Base-by-base conservation (phyloP, 306 rosid genomes). In the Alnus rubra region DNA sequence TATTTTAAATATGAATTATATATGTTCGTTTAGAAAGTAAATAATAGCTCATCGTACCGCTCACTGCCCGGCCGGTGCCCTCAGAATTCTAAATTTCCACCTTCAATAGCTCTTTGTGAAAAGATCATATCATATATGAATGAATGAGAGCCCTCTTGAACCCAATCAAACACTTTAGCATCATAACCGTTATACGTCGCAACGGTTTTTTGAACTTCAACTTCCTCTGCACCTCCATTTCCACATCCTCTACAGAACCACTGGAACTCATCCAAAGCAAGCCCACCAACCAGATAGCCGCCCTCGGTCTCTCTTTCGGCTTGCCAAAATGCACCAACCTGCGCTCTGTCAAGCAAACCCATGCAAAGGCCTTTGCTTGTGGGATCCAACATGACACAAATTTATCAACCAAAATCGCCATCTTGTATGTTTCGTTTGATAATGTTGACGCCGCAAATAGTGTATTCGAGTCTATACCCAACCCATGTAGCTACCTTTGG, bases 401-500 rank as follows among this genome's bases (percentile, higher is more conserved):
- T 51, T 49, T 79, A 71, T 74, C 37, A 5, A 44, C 77, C 48
- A 72, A 63, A 72, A 79, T 72, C 48, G 63, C 77, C 53, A 54
- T 59, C 63, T 72, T 79, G 77, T 79, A 71, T 51, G 82, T 58
- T 73, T 79, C 77, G 3, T 79, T 71, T 39, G 39, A 62, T 13
- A 73, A 47, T 4, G 35, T 73, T n/a, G 73, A 79, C 50, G 6
- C 33, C 7, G 65, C 74, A 44, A 73, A 59, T 16, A 49, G 11
- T 51, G 48, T 51, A 9, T 72, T 73, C 23, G 73, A 62, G 15
- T 10, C 7, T 7, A 28, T 51, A 14, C 30, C 28, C 47, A 52
- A 49, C 4, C 82, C 82, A 39, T 18, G 64, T 14, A 79, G 82
- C 63, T 79, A 73, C 28, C 39, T 79, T 47, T 79, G 82, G 82